Conservation (phyloP, 2,329 filamentous ascomycete genomes). For the Metarhizium guizhouense region DNA sequence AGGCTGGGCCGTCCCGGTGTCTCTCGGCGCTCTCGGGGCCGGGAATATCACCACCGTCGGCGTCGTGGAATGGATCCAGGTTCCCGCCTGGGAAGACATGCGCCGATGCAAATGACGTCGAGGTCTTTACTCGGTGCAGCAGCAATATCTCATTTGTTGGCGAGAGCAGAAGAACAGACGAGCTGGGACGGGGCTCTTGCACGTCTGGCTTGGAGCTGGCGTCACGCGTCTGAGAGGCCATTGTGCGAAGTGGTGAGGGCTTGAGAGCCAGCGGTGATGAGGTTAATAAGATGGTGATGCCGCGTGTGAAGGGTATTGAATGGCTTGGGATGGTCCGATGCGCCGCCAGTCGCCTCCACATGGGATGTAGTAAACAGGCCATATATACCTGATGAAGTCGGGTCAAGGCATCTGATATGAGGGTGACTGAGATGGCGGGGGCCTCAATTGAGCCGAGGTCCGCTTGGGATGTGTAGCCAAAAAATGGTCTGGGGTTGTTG, state of each 20-base stretch:
- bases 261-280: neutral
- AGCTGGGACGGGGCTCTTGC: slow-evolving; percentile 51
- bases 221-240: slow-evolving; percentile 7
- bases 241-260: neutral
- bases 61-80: slow-evolving; percentile 70
- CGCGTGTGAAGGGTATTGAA: neutral
- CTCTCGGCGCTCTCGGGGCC: slow-evolving; percentile 37
- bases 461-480: neutral
- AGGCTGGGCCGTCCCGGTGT: slow-evolving; percentile 64
- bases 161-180: slow-evolving; percentile 78
- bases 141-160: slow-evolving; percentile 81
- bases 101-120: slow-evolving; percentile 77
- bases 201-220: slow-evolving; percentile 13
- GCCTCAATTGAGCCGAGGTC: slow-evolving; percentile 7
- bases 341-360: slow-evolving; percentile 3
- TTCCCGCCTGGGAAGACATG: slow-evolving; percentile 95
- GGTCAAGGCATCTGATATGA: neutral
- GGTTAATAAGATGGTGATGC: neutral
- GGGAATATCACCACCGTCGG: slow-evolving; percentile 59
- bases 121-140: slow-evolving; percentile 75
- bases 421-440: neutral
- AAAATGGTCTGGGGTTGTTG: neutral
- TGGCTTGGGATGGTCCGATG: neutral
- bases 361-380: slow-evolving; percentile 2
- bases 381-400: slow-evolving; percentile 1